Conservation (phyloP, 106 monocot species). For the Phalaenopsis aphrodite region DNA sequence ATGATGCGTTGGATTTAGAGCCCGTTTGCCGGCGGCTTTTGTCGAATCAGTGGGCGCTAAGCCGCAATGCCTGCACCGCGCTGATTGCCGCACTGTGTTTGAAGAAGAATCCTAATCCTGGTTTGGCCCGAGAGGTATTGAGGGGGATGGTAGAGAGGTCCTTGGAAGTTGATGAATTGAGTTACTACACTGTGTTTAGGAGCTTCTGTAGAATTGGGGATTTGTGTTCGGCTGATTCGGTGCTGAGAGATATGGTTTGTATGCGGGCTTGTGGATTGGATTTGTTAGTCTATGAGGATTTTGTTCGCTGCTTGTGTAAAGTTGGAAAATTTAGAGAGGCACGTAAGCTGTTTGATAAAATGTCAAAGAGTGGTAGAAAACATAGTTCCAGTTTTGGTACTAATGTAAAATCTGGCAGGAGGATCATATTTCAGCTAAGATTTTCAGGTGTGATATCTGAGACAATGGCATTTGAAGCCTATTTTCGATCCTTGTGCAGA, state of each 20-base stretch:
- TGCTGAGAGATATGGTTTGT: constrained; percentile 15
- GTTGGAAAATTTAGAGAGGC: constrained; percentile 31
- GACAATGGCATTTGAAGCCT: constrained; percentile 20
- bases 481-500: constrained; percentile 24
- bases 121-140: constrained; percentile 13
- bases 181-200: constrained; percentile 22
- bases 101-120: constrained; percentile 9
- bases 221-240: constrained; percentile 21
- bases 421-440: constrained; percentile 29
- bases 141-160: constrained; percentile 27
- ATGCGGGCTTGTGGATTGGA: constrained; percentile 15
- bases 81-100: constrained; percentile 18
- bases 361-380: neutral
- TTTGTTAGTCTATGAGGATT: constrained; percentile 18
- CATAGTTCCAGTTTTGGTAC: too few species aligned
- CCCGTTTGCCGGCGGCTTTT: constrained; percentile 15
- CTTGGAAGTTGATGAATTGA: constrained; percentile 22
- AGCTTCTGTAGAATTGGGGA: constrained; percentile 30
- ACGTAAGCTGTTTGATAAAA: constrained; percentile 34
- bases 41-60: constrained; percentile 13
- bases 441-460: constrained; percentile 3
- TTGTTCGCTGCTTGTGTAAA: constrained; percentile 23
- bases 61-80: constrained; percentile 3
- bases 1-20: constrained; percentile 14
- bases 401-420: constrained; percentile 18